phyloP scores from a whole-genome alignment of 768 basidiomycete genomes.

The Rubroboletus pulcherrimus region DNA sequence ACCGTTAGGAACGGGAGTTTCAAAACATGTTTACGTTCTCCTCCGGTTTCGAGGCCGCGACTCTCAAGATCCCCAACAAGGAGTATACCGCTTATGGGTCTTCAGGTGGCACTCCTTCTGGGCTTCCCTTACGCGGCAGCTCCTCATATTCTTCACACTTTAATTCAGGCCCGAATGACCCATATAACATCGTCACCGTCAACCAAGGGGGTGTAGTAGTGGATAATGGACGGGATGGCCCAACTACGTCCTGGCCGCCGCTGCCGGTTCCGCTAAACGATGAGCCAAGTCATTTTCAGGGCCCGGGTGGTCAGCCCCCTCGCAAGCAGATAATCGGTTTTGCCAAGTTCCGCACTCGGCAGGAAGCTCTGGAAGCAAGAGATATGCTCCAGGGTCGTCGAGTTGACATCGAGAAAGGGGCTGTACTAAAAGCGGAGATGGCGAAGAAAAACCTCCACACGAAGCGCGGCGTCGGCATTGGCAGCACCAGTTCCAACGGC shows the following conservation, averaged over 20 bases:
- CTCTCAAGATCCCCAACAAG: constrained; percentile 95
- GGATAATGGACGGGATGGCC: constrained; percentile 70
- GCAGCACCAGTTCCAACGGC: constrained; percentile 32
- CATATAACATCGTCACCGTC: constrained; percentile 78
- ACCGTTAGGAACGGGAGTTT: constrained; percentile 89
- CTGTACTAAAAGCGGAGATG: constrained; percentile 97
- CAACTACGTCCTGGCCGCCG: constrained; percentile 64
- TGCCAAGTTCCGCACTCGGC: constrained; percentile 87
- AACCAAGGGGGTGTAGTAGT: constrained; percentile 84
- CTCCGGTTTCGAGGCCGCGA: constrained; percentile 93
- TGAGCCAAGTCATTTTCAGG: constrained; percentile 33
- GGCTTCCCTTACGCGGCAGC: constrained; percentile 34
- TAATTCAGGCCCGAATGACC: constrained; percentile 62
- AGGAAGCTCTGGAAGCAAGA: constrained; percentile 82
- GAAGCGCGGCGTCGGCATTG: constrained; percentile 81
- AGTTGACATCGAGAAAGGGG: constrained; percentile 90
- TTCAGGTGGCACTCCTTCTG: constrained; percentile 35
- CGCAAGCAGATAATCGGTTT: constrained; percentile 98
- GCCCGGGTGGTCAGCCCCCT: constrained; percentile 42
- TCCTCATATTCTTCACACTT: constrained; percentile 35
- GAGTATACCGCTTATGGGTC: constrained; percentile 74
- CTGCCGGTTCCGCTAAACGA: constrained; percentile 31
- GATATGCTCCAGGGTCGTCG: constrained; percentile 86
- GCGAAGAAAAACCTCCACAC: constrained; percentile 99
- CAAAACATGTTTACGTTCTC: constrained; percentile 99